Evolutionary conservation across 306 rosid species (phyloP), one percentile per base, ranked within the genome.

Genomic region (Acacia melanoxylon): DNA sequence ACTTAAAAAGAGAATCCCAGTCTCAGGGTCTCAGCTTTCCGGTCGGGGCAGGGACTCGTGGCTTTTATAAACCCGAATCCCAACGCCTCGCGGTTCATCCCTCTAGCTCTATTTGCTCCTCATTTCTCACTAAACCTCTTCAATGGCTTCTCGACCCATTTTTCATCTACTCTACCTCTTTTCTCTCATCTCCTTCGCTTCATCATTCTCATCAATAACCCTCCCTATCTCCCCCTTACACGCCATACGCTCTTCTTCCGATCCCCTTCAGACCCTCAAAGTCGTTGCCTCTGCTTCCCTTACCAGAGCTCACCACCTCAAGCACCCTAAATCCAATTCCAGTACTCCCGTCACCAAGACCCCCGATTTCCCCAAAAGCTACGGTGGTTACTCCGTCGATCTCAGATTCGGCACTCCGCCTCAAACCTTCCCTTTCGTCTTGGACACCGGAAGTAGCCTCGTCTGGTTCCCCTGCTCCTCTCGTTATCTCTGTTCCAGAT

Each of bases 381-480:
- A 89, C 69, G 99, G 99, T 3, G 97, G 83, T 2, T 93, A 95
- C 88, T 89, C 99, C 22, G 68, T 91, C 52, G 75, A 89, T 42
- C 97, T 93, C 75, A 77, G 61, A 37, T 90, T 95, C 68, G 99
- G 99, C 19, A 92, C 92, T 0, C 99, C 99, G 0, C 87, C 98
- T 0, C 99, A 93, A 76, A 77, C 89, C 16, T 42, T 74, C 3
- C 22, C 90, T 8, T 90, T 95, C 74, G 33, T 93, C 2, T 41
- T 95, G 72, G 99, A 95, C 85, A 95, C 99, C 0, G 99, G 97
- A 14, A 91, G 97, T 29, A 92, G 98, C 79, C 93, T 95, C 9
- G 93, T 91, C 19, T 95, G 99, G 99, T 76, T 89, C 81, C 97
- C 99, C 44, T 95, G 99, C 62, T 80, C 99, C 70, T 83, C 97